A percentile compares a stretch with the other conserved stretches of the same genome.
Evolutionary conservation across 192 early-diverging fungal genomes (phyloP).

Genomic region (Entomortierella chlamydospora): DNA sequence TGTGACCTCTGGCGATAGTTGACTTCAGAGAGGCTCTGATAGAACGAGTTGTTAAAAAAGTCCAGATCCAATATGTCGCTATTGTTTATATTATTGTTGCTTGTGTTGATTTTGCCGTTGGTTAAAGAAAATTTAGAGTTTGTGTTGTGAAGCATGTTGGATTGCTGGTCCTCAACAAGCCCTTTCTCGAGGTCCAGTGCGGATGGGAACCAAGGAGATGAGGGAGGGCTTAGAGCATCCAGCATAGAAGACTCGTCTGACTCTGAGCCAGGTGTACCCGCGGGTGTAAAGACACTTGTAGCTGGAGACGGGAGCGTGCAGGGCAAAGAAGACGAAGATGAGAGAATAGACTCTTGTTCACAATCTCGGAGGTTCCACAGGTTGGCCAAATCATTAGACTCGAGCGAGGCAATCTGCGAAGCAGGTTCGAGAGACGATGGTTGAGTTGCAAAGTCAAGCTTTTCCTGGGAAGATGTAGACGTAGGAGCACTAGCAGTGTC

Average conservation of each 20-base stretch:
- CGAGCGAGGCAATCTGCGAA: not conserved
- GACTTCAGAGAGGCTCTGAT: slow-evolving; percentile 11
- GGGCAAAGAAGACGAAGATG: not conserved
- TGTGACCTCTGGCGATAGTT: not conserved
- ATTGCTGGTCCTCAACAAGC: not conserved
- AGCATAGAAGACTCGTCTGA: slow-evolving; percentile 19
- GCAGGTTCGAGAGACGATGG: not conserved
- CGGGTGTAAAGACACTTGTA: slow-evolving; percentile 6
- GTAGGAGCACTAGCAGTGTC: not conserved
- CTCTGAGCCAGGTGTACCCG: slow-evolving; percentile 18
- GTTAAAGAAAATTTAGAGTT: not conserved
- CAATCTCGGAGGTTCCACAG: not conserved
- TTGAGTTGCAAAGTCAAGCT: not conserved
- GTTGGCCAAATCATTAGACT: not conserved
- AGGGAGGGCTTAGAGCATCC: slow-evolving; percentile 24
- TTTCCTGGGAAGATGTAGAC: not conserved
- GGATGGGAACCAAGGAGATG: slow-evolving; percentile 27
- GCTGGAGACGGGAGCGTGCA: slow-evolving; percentile 4
- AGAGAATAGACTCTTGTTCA: not conserved
- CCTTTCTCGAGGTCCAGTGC: not conserved
- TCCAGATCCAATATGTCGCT: not conserved
- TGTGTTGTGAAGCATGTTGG: not conserved
- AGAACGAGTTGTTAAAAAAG: slow-evolving; percentile 33
- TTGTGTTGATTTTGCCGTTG: not conserved
- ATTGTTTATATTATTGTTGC: not conserved